These are phyloP conservation scores for Priceomyces melissophilus DNA, from an alignment of 805 yeast genomes.

Conservation along the genomic window DNA sequence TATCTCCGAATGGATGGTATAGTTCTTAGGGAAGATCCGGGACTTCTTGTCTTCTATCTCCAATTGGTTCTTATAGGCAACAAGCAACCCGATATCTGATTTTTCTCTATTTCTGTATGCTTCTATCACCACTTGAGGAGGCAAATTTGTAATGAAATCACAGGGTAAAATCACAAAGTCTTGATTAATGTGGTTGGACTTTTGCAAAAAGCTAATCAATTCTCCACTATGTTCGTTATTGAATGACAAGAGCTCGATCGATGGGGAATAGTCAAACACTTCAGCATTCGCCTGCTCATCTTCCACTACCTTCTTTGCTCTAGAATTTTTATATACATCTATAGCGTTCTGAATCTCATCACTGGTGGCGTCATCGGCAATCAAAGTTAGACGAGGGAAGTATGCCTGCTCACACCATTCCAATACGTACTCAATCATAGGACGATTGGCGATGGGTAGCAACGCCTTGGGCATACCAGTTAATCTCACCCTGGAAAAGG, in stretches of 20 bases:
- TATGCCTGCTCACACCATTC: conserved; percentile 92
- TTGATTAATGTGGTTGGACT: conserved; percentile 35
- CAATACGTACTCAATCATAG: conserved; percentile 81
- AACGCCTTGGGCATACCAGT: conserved; percentile 79
- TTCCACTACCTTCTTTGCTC: conserved; percentile 10
- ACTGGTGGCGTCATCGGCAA: conserved; percentile 47
- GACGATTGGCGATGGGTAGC: conserved; percentile 84
- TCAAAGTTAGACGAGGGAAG: conserved; percentile 66
- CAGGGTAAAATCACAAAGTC: conserved; percentile 83
- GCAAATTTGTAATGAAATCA: conserved; percentile 88
- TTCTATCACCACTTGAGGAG: conserved; percentile 85
- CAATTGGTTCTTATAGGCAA: conserved; percentile 70
- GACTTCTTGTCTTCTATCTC: conserved; percentile 76
- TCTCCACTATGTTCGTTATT: conserved; percentile 56
- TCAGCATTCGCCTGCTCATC: conserved; percentile 12
- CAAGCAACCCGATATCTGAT: conserved; percentile 66
- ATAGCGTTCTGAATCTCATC: conserved; percentile 49
- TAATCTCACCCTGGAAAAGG: conserved; percentile 61
- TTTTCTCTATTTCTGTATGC: conserved; percentile 72
- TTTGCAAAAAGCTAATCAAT: conserved; percentile 46
- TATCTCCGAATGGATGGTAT: conserved; percentile 58
- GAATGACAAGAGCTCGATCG: conserved; percentile 21
- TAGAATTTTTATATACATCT: conserved; percentile 42
- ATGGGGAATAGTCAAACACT: conserved; percentile 13
- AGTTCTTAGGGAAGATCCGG: conserved; percentile 56